These are phyloP conservation scores for Xylariaceae sp. DNA, from an alignment of 2,329 filamentous ascomycete genomes.

Conservation along the genomic window DNA sequence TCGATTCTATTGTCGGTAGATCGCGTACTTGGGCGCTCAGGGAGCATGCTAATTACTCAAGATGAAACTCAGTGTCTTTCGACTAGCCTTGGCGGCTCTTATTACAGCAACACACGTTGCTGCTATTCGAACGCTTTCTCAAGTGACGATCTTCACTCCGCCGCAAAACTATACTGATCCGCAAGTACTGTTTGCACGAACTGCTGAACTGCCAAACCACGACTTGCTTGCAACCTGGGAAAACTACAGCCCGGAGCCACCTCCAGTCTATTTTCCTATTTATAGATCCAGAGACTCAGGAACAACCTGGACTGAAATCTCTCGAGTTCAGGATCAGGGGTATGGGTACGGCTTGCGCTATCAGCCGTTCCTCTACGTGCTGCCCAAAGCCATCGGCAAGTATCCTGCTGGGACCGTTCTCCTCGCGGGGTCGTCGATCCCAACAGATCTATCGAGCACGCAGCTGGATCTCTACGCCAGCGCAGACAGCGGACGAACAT, in stretches of 20 bases:
- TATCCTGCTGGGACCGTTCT: slow-evolving; percentile 69
- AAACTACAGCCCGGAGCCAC: slow-evolving; percentile 62
- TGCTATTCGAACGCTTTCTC: neutral
- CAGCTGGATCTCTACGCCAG: slow-evolving; percentile 74
- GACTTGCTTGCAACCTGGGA: slow-evolving; percentile 60
- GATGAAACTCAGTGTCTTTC: neutral
- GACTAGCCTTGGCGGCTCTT: neutral
- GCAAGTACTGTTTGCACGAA: slow-evolving; percentile 51
- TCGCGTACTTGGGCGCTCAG: no score
- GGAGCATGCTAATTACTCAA: no score
- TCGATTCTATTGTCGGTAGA: no score
- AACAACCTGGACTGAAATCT: slow-evolving; percentile 66
- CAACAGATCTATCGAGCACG: slow-evolving; percentile 64
- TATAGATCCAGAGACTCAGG: slow-evolving; percentile 60
- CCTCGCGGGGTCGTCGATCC: slow-evolving; percentile 64
- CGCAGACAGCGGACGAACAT: slow-evolving; percentile 63
- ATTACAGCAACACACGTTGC: neutral
- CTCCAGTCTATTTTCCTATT: slow-evolving; percentile 60
- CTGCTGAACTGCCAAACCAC: slow-evolving; percentile 51
- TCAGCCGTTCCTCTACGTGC: slow-evolving; percentile 71
- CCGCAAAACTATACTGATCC: slow-evolving; percentile 51
- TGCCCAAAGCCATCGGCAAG: slow-evolving; percentile 62
- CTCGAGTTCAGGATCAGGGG: slow-evolving; percentile 66
- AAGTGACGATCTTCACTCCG: slow-evolving; percentile 47
- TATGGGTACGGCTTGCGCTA: slow-evolving; percentile 71